A percentile compares a stretch with the other conserved stretches of the same genome.
Conservation (phyloP, 2,329 filamentous ascomycete species). For the Fusarium duplospermum region DNA sequence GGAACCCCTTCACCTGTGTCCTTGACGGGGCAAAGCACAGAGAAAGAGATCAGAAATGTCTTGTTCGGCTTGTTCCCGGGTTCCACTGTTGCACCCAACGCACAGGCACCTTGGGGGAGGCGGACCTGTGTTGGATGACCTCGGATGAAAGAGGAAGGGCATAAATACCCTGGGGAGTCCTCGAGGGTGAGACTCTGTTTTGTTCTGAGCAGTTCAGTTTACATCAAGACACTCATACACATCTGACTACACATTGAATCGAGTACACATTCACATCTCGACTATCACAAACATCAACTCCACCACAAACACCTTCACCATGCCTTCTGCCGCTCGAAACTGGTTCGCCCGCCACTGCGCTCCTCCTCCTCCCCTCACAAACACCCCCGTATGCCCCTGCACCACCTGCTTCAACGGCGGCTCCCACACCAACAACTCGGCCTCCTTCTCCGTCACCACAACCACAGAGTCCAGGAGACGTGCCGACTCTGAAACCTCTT, state of each 20-base stretch:
- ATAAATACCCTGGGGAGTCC: constrained; percentile 41
- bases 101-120: not conserved
- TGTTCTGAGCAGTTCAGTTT: not conserved
- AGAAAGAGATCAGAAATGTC: constrained; percentile 5
- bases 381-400: constrained; percentile 51
- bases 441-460: constrained; percentile 12
- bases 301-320: constrained; percentile 15
- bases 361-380: constrained; percentile 52
- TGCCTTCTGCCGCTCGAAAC: constrained; percentile 48
- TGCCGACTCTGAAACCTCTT: constrained; percentile 39
- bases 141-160: constrained; percentile 11
- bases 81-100: constrained; percentile 25
- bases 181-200: not conserved
- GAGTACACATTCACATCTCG: not conserved
- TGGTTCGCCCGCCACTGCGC: constrained; percentile 57
- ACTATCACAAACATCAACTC: not conserved
- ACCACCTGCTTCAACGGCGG: constrained; percentile 49
- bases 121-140: constrained; percentile 11
- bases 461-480: not conserved
- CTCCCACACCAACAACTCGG: constrained; percentile 31
- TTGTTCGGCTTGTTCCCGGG: constrained; percentile 19
- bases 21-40: too few species aligned
- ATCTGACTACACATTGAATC: not conserved
- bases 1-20: not conserved
- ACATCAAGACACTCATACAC: not conserved